Percentiles rank a stretch among this genome's conserved stretches.
Conservation (phyloP, 768 basidiomycete genomes). For the Clitopilus passeckerianus region DNA sequence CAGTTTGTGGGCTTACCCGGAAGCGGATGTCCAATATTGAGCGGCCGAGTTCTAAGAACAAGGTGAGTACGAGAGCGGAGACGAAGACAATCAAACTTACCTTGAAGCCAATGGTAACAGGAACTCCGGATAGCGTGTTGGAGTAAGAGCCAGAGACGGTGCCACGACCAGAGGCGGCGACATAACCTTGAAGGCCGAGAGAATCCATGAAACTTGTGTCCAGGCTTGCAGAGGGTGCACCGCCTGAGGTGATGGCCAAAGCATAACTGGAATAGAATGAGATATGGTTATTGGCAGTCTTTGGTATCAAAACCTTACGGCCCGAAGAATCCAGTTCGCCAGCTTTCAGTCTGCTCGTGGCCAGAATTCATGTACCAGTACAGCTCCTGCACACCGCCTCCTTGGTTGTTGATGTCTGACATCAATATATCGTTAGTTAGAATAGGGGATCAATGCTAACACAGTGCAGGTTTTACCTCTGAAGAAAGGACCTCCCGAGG, state of each 20-base stretch:
- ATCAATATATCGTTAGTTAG: background rate
- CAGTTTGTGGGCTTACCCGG: conserved; percentile 22
- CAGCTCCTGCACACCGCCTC: conserved; percentile 39
- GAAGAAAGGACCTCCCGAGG: conserved; percentile 48
- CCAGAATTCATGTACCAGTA: conserved; percentile 46
- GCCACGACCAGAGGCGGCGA: conserved; percentile 39
- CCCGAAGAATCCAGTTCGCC: conserved; percentile 42
- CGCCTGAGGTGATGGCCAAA: conserved; percentile 34
- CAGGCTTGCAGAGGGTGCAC: conserved; percentile 33
- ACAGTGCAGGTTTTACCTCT: conserved; percentile 21
- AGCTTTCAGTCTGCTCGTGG: conserved; percentile 41
- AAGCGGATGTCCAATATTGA: conserved; percentile 41
- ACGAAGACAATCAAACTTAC: conserved; percentile 10
- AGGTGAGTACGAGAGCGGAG: background rate
- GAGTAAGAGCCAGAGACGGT: conserved; percentile 38
- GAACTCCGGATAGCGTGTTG: conserved; percentile 32
- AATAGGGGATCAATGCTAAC: too few species aligned
- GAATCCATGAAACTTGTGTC: conserved; percentile 39
- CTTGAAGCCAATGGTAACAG: conserved; percentile 38
- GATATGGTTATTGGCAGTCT: background rate
- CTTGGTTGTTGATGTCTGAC: conserved; percentile 45
- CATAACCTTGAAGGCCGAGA: conserved; percentile 40
- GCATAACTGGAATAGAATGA: conserved; percentile 26
- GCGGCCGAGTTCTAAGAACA: conserved; percentile 31
- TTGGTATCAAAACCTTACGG: conserved; percentile 21